phyloP scores from a whole-genome alignment of 2,329 filamentous ascomycete species.

The Arachnopeziza araneosa region DNA sequence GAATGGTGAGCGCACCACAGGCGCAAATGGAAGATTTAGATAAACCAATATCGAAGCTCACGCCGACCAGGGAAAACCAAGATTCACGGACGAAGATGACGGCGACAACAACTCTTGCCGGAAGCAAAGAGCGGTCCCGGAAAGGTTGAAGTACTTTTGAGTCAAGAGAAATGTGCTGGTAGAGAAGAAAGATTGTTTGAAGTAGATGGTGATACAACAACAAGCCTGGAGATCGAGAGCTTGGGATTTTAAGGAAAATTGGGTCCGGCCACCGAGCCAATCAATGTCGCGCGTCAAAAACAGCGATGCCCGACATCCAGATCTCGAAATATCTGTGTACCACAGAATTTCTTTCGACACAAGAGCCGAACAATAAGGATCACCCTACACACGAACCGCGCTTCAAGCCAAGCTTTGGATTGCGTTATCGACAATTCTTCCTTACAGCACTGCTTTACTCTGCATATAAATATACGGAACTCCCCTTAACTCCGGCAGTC shows the following conservation, averaged over 20 bases:
- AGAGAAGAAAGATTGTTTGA: slow-evolving; percentile 5
- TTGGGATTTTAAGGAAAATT: not conserved
- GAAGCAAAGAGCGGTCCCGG: slow-evolving; percentile 8
- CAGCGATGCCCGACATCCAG: not conserved
- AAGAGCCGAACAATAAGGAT: not conserved
- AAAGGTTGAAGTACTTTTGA: not conserved
- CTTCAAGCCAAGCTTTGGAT: not conserved
- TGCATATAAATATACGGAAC: not conserved
- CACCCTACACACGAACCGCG: not conserved
- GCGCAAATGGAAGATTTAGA: slow-evolving; percentile 26
- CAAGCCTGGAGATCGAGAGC: not conserved
- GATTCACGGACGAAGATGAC: not conserved
- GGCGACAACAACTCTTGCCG: slow-evolving; percentile 6
- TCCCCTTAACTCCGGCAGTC: not conserved
- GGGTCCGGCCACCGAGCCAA: not conserved
- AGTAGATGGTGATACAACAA: not conserved
- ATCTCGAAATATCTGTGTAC: not conserved
- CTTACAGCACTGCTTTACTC: not conserved
- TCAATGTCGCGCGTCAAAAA: not conserved
- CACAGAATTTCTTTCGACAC: not conserved
- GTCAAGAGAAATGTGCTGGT: slow-evolving; percentile 1
- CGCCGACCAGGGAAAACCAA: not conserved
- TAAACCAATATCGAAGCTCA: slow-evolving; percentile 22
- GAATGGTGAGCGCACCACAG: slow-evolving; percentile 23
- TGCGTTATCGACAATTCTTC: not conserved